phyloP scores from a whole-genome alignment of 2,329 filamentous ascomycete genomes.

The Fusarium lateritium region DNA sequence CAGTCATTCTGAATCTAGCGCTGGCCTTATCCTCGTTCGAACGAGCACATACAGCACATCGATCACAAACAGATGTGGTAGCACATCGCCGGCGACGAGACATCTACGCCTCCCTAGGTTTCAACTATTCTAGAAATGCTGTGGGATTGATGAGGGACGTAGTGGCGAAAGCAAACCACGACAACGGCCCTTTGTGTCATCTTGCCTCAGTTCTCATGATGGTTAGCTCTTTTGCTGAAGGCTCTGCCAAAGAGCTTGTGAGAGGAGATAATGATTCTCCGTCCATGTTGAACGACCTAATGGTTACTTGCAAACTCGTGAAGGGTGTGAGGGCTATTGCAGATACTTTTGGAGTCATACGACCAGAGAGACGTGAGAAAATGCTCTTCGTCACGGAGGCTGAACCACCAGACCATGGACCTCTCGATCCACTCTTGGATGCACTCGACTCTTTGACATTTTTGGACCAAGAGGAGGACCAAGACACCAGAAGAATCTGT shows the following conservation, averaged over 20 bases:
- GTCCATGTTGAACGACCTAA: conserved; percentile 1
- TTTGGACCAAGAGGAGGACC: background rate
- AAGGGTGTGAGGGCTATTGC: conserved; percentile 4
- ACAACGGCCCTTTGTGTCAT: background rate
- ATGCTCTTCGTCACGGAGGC: conserved; percentile 6
- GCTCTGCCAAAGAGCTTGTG: background rate
- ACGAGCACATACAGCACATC: conserved; percentile 2
- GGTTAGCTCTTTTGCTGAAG: conserved; percentile 12
- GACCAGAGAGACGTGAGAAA: background rate
- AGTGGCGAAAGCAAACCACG: background rate
- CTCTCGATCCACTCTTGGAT: background rate
- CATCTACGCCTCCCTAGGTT: background rate
- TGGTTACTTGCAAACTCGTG: background rate
- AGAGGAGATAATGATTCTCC: background rate
- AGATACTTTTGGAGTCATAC: conserved; percentile 4
- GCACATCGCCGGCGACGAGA: background rate
- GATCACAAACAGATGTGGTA: background rate
- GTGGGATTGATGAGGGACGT: conserved; percentile 1
- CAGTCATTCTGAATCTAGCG: conserved; percentile 3
- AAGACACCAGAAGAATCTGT: fast-evolving
- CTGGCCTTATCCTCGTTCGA: conserved; percentile 6
- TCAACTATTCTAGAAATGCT: background rate
- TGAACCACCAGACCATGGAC: conserved; percentile 1
- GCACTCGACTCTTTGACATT: background rate
- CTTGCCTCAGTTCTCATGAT: conserved; percentile 15